These are phyloP conservation scores for Podosphaera xanthii DNA, from an alignment of 2,329 filamentous ascomycete species.

Conservation along the genomic window DNA sequence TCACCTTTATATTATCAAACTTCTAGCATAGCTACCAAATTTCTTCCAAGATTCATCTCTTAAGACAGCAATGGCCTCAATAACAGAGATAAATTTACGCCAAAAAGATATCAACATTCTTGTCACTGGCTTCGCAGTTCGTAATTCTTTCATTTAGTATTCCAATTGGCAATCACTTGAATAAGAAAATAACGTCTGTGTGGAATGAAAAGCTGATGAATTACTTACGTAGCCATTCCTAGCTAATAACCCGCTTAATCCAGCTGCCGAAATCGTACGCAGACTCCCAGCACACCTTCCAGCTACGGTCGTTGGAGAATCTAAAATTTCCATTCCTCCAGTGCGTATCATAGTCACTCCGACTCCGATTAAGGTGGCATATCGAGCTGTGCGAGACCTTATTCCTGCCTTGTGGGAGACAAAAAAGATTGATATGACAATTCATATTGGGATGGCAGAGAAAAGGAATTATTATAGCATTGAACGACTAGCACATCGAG, in stretches of 20 bases:
- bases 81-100: neutral
- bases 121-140: conserved; percentile 37
- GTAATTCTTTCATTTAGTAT: neutral
- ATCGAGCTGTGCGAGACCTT: conserved; percentile 37
- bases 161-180: neutral
- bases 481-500: conserved; percentile 46
- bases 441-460: conserved; percentile 64
- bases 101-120: conserved; percentile 27
- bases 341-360: conserved; percentile 44
- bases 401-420: conserved; percentile 33
- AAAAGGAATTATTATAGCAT: conserved; percentile 43
- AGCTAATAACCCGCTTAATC: conserved; percentile 47
- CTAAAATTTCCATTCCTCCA: conserved; percentile 18
- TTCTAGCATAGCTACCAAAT: too few species aligned
- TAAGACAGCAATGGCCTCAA: conserved; percentile 4
- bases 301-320: conserved; percentile 9
- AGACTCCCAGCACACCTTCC: conserved; percentile 39
- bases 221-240: conserved; percentile 42
- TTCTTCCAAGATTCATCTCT: too few species aligned
- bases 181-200: neutral
- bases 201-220: neutral
- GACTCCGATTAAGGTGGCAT: conserved; percentile 46
- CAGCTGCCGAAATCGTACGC: conserved; percentile 57
- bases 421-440: conserved; percentile 34
- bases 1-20: too few species aligned